phyloP scores from a whole-genome alignment of 805 yeast species.

The Brettanomyces sp. region DNA sequence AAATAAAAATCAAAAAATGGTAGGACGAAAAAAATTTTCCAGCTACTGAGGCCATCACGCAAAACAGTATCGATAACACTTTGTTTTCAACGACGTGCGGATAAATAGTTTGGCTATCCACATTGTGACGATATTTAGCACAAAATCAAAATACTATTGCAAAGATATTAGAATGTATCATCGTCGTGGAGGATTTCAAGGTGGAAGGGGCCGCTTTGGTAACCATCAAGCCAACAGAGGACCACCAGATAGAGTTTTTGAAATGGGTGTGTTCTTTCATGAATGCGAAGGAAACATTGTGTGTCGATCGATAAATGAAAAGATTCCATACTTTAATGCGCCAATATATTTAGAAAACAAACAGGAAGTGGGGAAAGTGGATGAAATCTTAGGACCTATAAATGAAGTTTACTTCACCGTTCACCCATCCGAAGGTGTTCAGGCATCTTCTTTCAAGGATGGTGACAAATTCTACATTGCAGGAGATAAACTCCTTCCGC shows the following conservation, averaged over 20 bases:
- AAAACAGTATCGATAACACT: too few species aligned
- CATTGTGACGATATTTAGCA: background rate
- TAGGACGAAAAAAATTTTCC: too few species aligned
- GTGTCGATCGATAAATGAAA: constrained; percentile 88
- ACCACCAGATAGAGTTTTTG: constrained; percentile 91
- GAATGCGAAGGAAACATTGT: constrained; percentile 96
- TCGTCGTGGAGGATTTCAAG: constrained; percentile 56
- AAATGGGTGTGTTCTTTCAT: constrained; percentile 89
- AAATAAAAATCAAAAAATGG: too few species aligned
- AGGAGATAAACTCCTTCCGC: constrained; percentile 88
- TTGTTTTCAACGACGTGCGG: too few species aligned
- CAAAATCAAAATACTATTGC: background rate
- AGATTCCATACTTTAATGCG: constrained; percentile 96
- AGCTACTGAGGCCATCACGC: too few species aligned
- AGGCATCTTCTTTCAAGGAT: constrained; percentile 83
- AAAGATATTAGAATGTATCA: constrained; percentile 41
- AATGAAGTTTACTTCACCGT: constrained; percentile 97
- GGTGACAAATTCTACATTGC: constrained; percentile 96
- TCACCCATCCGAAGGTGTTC: constrained; percentile 93
- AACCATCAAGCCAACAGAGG: constrained; percentile 63
- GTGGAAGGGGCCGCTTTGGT: constrained; percentile 67
- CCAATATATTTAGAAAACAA: constrained; percentile 96
- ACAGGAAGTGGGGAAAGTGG: constrained; percentile 93
- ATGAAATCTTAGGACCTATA: constrained; percentile 94
- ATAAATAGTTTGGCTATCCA: too few species aligned